These are phyloP conservation scores for Ogataea degrootiae DNA, from an alignment of 805 yeast genomes.

Conservation along the genomic window DNA sequence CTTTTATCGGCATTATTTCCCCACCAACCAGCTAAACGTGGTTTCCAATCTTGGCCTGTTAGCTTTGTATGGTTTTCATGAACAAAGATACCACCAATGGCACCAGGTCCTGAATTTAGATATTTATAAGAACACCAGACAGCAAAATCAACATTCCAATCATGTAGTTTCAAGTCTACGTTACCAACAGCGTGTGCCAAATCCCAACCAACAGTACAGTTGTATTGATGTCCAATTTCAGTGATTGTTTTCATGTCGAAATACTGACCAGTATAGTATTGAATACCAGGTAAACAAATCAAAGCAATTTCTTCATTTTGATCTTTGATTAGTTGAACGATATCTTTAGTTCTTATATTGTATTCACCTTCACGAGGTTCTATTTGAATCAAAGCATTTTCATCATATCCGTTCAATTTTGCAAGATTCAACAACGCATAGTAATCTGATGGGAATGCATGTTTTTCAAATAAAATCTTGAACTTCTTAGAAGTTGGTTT, in stretches of 20 bases:
- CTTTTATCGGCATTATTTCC: slow-evolving; percentile 71
- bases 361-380: slow-evolving; percentile 57
- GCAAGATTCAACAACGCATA: slow-evolving; percentile 79
- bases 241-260: slow-evolving; percentile 78
- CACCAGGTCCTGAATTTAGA: slow-evolving; percentile 91
- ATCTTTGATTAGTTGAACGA: slow-evolving; percentile 49
- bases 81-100: slow-evolving; percentile 80
- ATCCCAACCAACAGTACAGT: slow-evolving; percentile 83
- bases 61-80: slow-evolving; percentile 40
- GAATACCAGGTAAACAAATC: slow-evolving; percentile 82
- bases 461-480: slow-evolving; percentile 78
- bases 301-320: slow-evolving; percentile 62
- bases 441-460: slow-evolving; percentile 89
- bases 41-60: slow-evolving; percentile 36
- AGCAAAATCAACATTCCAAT: slow-evolving; percentile 91
- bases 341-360: slow-evolving; percentile 56
- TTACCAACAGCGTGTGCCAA: slow-evolving; percentile 94
- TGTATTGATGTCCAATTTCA: slow-evolving; percentile 44
- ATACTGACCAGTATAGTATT: slow-evolving; percentile 86
- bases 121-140: slow-evolving; percentile 94
- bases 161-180: slow-evolving; percentile 69
- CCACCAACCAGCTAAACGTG: slow-evolving; percentile 97
- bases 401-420: slow-evolving; percentile 48
- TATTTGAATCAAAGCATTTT: slow-evolving; percentile 58
- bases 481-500: slow-evolving; percentile 53